Evolutionary conservation across 805 yeast species (phyloP), one percentile per base, ranked within the genome.

Genomic region (Candida michaelii): DNA sequence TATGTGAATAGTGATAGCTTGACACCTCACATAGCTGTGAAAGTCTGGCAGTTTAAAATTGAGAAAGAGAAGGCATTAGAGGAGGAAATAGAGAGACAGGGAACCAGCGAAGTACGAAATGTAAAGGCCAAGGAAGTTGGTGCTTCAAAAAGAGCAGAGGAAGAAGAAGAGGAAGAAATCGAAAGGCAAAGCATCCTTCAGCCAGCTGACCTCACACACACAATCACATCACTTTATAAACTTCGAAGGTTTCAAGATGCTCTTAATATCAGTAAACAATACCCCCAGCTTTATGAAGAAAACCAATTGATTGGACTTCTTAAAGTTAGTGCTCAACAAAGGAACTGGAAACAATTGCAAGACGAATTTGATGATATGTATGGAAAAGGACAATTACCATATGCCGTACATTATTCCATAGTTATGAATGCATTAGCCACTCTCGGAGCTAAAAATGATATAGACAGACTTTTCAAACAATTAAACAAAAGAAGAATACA

Each of bases 381-480:
- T 51, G 80, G 77, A 1, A 58, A 66, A n/a, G 81, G 79, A 1
- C 65, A 74, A 31, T 59, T 77, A 18, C 85, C 86, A 1, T 71
- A 71, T 36, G 60, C 70, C 23, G 53, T 57, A 21, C 87, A 84
- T 50, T 85, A 84, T 55, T 69, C 76, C 3, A 73, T 79, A 13
- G 80, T 83, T 10, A 80, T 85, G 76, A 61, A 67, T 40, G 79
- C 85, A 0, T 62, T 85, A 46, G 81, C 86, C 1, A 48, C 54
- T 4, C 56, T 65, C 25, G 82, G 78, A 8, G 79, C 76, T 49
- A 60, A 53, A 30, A 70, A 58, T 30, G 74, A 71, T 55, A 80
- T 76, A 9, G 76, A 74, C 19, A 59, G 55, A 43, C 62, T 85
- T 43, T 83, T 70, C 60, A 46, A 62, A n/a, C 74, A 77, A 52